Percentiles rank a stretch among this genome's conserved stretches.
phyloP scores from a whole-genome alignment of 2,329 filamentous ascomycete species.

The Pseudogymnoascus sp. region DNA sequence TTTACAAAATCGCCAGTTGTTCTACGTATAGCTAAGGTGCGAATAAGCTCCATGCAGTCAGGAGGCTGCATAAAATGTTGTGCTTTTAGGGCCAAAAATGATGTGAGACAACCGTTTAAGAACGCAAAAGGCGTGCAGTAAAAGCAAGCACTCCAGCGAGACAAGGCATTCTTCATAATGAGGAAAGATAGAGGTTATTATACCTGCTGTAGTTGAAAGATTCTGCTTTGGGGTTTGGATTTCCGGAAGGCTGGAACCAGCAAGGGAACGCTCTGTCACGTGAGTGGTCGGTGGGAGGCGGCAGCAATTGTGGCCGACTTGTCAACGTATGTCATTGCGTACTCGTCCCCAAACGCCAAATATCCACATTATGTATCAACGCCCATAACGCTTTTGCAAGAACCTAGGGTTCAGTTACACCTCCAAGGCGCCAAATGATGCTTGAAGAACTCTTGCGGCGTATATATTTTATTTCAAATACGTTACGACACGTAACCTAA shows the following conservation, averaged over 20 bases:
- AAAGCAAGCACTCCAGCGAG: background rate
- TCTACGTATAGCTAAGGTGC: background rate
- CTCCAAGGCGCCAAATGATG: background rate
- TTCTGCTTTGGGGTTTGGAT: background rate
- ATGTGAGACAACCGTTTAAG: background rate
- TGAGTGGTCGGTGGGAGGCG: background rate
- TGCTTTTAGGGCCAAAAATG: background rate
- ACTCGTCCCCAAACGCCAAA: background rate
- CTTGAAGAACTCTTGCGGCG: background rate
- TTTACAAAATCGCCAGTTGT: background rate
- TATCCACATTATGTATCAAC: background rate
- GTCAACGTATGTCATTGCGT: conserved; percentile 3
- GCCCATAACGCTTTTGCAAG: background rate
- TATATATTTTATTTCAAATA: conserved; percentile 1
- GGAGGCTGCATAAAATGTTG: background rate
- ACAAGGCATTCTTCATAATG: background rate
- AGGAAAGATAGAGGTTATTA: background rate
- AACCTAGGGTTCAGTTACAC: background rate
- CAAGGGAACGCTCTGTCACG: conserved; percentile 6
- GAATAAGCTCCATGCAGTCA: background rate
- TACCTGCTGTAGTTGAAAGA: background rate
- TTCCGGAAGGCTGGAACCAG: background rate
- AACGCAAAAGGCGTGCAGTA: background rate
- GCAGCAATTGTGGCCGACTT: conserved; percentile 1
- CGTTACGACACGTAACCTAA: conserved; percentile 5